Evolutionary conservation across 768 basidiomycete species (phyloP).

Genomic region (Atractiella rhizophila): DNA sequence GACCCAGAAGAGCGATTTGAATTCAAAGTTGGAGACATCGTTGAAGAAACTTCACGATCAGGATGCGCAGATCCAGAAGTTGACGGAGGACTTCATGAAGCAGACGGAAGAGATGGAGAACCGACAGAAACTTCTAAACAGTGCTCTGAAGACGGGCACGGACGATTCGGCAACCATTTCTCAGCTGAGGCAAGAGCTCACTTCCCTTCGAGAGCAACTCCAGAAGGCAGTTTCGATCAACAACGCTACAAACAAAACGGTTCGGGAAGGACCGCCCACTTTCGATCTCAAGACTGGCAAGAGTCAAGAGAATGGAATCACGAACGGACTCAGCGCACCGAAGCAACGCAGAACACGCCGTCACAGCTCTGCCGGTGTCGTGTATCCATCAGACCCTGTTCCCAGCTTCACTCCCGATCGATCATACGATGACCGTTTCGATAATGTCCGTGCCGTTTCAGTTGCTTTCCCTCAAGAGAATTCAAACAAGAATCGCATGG

Average conservation of each 20-base stretch:
- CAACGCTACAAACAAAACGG: slow-evolving; percentile 13
- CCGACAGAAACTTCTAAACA: slow-evolving; percentile 34
- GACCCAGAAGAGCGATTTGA: slow-evolving; percentile 47
- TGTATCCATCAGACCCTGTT: no score
- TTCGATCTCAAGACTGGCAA: slow-evolving; percentile 18
- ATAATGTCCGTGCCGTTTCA: slow-evolving; percentile 8
- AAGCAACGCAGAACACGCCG: slow-evolving; percentile 10
- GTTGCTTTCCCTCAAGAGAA: slow-evolving; percentile 14
- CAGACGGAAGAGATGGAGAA: slow-evolving; percentile 52
- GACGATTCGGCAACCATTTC: slow-evolving; percentile 71
- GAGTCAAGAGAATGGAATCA: slow-evolving; percentile 30
- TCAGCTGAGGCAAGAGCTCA: slow-evolving; percentile 75
- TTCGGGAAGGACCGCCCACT: slow-evolving; percentile 19
- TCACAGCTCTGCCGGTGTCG: slow-evolving; percentile 6
- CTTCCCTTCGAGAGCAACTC: slow-evolving; percentile 74
- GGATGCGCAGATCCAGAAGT: slow-evolving; percentile 53
- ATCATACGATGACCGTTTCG: slow-evolving; percentile 12
- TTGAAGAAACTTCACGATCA: slow-evolving; percentile 47
- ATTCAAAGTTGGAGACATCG: slow-evolving; percentile 55
- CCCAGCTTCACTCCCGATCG: no score
- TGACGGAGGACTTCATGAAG: slow-evolving; percentile 48
- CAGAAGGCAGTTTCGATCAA: slow-evolving; percentile 83
- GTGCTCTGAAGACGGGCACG: slow-evolving; percentile 26
- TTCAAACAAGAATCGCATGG: slow-evolving; percentile 7
- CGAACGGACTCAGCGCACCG: neutral